Evolutionary conservation across 1,139 yeast species (phyloP).

Genomic region (Lodderomyces theae): DNA sequence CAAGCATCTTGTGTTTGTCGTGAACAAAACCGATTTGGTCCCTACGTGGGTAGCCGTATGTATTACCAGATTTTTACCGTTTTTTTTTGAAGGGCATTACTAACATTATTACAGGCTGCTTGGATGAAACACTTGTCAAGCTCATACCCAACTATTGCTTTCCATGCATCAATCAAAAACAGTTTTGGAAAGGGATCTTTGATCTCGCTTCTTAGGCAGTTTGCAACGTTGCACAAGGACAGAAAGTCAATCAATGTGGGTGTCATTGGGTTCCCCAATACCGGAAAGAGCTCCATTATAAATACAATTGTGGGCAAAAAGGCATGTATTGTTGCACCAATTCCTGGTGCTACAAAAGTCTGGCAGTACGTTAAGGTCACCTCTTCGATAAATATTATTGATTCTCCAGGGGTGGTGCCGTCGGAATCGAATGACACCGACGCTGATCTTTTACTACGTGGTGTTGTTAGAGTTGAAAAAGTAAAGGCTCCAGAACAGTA

Average conservation of each 20-base stretch:
- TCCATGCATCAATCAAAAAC: conserved; percentile 96
- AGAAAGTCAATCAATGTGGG: conserved; percentile 97
- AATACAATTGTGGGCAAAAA: conserved; percentile 91
- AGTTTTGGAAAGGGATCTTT: conserved; percentile 97
- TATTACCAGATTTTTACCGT: too few species aligned
- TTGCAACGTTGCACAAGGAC: conserved; percentile 84
- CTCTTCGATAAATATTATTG: conserved; percentile 92
- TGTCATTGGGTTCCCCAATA: conserved; percentile 94
- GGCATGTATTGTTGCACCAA: conserved; percentile 96
- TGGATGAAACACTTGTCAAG: conserved; percentile 96
- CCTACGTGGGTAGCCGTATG: conserved; percentile 99
- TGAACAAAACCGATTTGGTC: conserved; percentile 96
- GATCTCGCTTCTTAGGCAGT: conserved; percentile 90
- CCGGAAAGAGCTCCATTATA: conserved; percentile 94
- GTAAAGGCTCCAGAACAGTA: conserved; percentile 94
- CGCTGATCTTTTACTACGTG: conserved; percentile 92
- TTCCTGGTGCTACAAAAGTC: conserved; percentile 98
- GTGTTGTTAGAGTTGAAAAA: conserved; percentile 97
- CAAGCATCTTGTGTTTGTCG: conserved; percentile 89
- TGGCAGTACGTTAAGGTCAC: conserved; percentile 98
- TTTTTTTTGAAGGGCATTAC: too few species aligned
- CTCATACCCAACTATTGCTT: conserved; percentile 91
- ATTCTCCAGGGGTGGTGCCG: conserved; percentile 99
- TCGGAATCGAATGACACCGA: conserved; percentile 87
- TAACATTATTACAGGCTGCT: conserved; percentile 75